Base-by-base conservation (phyloP, 177 flowering plant genomes). In the Vitis hybrid region DNA sequence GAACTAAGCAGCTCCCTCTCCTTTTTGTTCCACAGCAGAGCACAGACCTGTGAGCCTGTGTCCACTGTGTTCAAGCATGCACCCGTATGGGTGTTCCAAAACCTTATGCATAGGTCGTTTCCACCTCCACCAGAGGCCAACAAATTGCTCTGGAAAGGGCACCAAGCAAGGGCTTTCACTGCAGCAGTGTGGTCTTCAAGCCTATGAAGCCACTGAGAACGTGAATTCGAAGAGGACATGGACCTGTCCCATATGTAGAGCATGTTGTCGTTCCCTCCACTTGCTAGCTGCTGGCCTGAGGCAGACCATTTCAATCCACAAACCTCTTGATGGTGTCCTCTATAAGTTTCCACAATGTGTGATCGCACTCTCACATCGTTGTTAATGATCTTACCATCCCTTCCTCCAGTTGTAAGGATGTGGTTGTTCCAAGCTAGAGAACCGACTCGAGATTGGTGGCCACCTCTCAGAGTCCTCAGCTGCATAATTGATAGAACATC, bases 261-360 rank as follows among this genome's bases (percentile, higher is more conserved):
- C 59, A 86, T 85, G 62, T 90, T 89, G 62, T 90, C 95, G 63
- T 90, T 92, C 3, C 95, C 97, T 19, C 95, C 97, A 60, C 92
- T 92, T 1, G 97, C 95, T 45, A 92, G 51, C 51, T 92, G 92
- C 64, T 85, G 89, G 26, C 93, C 93, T 3, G 93, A 92, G n/a
- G 83, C 83, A 0, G 97, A 88, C 97, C 97, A 91, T 78, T 88
- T 91, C 1, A 91, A 76, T 23, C 97, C 97, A 70, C 94, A 91
- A 8, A 91, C 90, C 75, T 91, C 97, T 71, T 84, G 93, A 10
- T 68, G 75, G 60, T 91, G 97, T 14, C 94, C 97, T 57, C 80
- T 79, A 72, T 88, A 91, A 52, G 87, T 85, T 56, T 85, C 91
- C 10, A 89, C 87, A 62, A 89, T 82, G 73, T 88, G 92, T 11